These are phyloP conservation scores for Elongisporangium prolatum DNA, from an alignment of 352 stramenopile genomes.

Conservation along the genomic window DNA sequence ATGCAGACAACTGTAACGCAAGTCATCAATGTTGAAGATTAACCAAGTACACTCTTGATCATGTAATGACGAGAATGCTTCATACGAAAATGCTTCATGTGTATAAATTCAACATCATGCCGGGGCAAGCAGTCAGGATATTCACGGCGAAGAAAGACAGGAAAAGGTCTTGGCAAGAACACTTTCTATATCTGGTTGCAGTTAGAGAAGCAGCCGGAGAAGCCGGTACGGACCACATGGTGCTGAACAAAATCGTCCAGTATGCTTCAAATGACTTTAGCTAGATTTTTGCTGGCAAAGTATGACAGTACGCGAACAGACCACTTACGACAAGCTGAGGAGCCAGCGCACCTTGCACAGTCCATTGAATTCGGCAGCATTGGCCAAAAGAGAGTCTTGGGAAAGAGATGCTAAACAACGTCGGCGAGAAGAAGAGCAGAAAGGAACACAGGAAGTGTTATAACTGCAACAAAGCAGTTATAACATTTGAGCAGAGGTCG, in stretches of 20 bases:
- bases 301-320: conserved; percentile 6
- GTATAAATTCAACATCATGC: conserved; percentile 10
- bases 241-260: conserved; percentile 17
- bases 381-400: background rate
- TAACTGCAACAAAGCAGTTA: conserved; percentile 1
- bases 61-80: no score
- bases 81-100: no score
- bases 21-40: no score
- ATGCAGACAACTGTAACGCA: no score
- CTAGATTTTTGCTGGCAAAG: conserved; percentile 6
- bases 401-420: conserved; percentile 4
- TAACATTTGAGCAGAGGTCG: no score
- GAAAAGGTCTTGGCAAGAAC: conserved; percentile 10
- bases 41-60: no score
- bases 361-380: conserved; percentile 5
- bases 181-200: conserved; percentile 13
- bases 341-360: conserved; percentile 16
- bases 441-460: conserved; percentile 8
- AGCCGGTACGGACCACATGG: background rate
- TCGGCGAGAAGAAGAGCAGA: background rate
- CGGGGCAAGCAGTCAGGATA: conserved; percentile 9
- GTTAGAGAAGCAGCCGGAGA: conserved; percentile 6
- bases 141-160: conserved; percentile 10
- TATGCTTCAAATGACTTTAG: conserved; percentile 6
- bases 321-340: conserved; percentile 13